Evolutionary conservation across 805 yeast species (phyloP).

Genomic region (Zygosaccharomyces pseudorouxii): DNA sequence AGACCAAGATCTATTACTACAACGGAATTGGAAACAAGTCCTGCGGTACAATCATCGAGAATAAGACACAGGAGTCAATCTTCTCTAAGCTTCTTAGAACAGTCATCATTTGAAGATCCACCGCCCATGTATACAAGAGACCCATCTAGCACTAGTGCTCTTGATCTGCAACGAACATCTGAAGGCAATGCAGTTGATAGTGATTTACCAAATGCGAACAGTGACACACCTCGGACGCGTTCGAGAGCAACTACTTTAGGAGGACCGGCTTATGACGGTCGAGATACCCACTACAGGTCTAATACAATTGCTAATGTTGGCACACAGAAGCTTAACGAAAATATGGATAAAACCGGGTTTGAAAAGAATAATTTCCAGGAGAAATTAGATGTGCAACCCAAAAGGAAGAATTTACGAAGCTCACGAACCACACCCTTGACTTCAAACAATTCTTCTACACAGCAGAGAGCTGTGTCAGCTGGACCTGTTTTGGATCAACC

Average conservation of each 20-base stretch:
- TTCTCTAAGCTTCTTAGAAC: background rate
- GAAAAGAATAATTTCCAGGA: background rate
- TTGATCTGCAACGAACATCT: background rate
- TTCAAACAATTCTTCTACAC: conserved; percentile 9
- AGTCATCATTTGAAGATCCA: background rate
- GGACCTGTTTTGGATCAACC: conserved; percentile 8
- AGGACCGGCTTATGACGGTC: background rate
- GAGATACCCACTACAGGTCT: background rate
- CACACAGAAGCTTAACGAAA: background rate
- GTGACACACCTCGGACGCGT: background rate
- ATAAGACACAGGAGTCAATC: background rate
- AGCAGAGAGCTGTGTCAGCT: conserved; percentile 15
- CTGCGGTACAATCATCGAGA: background rate
- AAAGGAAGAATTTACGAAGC: conserved; percentile 9
- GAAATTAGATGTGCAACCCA: background rate
- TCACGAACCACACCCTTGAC: background rate
- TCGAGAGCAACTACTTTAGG: background rate
- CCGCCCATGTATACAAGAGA: background rate
- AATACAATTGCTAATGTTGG: background rate
- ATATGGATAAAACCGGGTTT: background rate
- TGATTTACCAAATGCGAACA: background rate
- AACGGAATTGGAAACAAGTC: background rate
- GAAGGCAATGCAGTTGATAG: background rate
- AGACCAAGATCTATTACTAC: background rate
- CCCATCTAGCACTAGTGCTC: background rate